Conservation (phyloP, 306 rosid species). For the Pyrus communis region DNA sequence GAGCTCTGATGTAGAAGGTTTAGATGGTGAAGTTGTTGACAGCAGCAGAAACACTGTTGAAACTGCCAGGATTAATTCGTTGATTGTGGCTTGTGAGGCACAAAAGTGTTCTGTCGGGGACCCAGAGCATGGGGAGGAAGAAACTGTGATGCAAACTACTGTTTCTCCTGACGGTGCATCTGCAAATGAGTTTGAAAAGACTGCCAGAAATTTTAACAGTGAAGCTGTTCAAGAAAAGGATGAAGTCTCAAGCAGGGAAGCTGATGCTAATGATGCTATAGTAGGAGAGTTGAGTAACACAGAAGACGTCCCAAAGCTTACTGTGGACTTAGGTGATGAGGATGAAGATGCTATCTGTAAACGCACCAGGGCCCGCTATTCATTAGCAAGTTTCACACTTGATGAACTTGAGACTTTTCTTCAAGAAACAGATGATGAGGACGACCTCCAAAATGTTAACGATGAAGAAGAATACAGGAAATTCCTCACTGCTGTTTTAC, state of each 20-base stretch:
- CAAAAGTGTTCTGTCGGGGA: slow-evolving; percentile 25
- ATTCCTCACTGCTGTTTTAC: slow-evolving; percentile 81
- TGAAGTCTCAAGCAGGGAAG: slow-evolving; percentile 17
- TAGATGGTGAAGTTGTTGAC: slow-evolving; percentile 45
- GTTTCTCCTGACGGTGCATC: slow-evolving; percentile 17
- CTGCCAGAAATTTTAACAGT: slow-evolving; percentile 12
- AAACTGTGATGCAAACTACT: slow-evolving; percentile 35
- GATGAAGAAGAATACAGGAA: slow-evolving; percentile 90
- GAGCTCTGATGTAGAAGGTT: slow-evolving; percentile 78
- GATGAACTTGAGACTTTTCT: slow-evolving; percentile 94
- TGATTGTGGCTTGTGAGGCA: slow-evolving; percentile 16
- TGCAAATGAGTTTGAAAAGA: slow-evolving; percentile 24
- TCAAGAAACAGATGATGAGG: slow-evolving; percentile 96
- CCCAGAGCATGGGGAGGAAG: slow-evolving; percentile 55
- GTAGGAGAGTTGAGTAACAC: slow-evolving; percentile 31
- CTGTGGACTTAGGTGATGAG: slow-evolving; percentile 42
- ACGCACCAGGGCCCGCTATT: slow-evolving; percentile 93
- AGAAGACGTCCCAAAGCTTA: slow-evolving; percentile 20
- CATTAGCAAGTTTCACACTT: slow-evolving; percentile 77
- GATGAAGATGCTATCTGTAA: slow-evolving; percentile 79
- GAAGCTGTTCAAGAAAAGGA: slow-evolving; percentile 37
- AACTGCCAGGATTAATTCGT: slow-evolving; percentile 20
- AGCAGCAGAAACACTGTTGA: slow-evolving; percentile 12
- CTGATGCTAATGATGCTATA: slow-evolving; percentile 22
- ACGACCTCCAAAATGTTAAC: slow-evolving; percentile 76